phyloP scores from a whole-genome alignment of 163 green algal genomes.

The Trebouxiophyceae sp. region DNA sequence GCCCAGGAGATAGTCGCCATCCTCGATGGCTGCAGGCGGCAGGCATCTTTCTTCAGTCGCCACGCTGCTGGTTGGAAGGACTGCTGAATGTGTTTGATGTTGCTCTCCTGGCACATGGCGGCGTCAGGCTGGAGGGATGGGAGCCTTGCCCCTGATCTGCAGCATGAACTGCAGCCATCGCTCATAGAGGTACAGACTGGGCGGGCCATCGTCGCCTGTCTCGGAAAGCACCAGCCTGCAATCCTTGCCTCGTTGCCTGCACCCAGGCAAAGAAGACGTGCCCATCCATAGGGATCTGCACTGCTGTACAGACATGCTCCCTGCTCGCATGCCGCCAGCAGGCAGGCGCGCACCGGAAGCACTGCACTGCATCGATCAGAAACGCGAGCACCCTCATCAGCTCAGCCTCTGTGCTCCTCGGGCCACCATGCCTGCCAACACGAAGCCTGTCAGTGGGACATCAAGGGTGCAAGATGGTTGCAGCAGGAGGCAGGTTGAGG shows the following conservation, averaged over 20 bases:
- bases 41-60: too few relatives aligned
- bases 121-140: too few relatives aligned
- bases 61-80: too few relatives aligned
- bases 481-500: neutral
- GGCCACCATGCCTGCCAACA: neutral
- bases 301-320: neutral
- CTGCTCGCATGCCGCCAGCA: too few relatives aligned
- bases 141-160: neutral
- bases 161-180: neutral
- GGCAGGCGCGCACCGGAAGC: too few relatives aligned
- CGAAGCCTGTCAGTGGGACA: neutral
- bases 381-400: neutral
- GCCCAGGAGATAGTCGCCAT: too few relatives aligned
- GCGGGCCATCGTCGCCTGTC: neutral
- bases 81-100: too few relatives aligned
- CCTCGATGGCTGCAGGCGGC: too few relatives aligned
- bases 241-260: neutral
- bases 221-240: neutral
- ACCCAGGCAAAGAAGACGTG: neutral
- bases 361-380: neutral
- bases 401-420: neutral
- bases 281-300: neutral
- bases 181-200: neutral
- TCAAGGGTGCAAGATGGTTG: neutral
- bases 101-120: too few relatives aligned